These are phyloP conservation scores for Paramyrothecium roridum DNA, from an alignment of 2,329 filamentous ascomycete genomes.

Conservation along the genomic window DNA sequence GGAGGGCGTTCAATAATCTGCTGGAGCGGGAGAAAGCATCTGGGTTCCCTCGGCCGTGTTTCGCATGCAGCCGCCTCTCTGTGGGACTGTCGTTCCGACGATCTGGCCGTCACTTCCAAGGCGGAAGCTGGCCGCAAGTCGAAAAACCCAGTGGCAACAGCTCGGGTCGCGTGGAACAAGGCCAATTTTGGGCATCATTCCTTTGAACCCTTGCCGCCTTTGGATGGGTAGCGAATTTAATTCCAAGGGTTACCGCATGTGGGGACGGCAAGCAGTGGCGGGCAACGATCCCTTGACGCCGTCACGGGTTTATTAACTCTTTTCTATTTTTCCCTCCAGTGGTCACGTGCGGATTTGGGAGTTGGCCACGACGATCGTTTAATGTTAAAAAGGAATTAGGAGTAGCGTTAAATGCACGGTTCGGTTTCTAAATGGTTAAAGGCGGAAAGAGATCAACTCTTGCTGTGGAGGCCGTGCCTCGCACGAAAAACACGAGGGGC, in stretches of 20 bases:
- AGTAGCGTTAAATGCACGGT: too few relatives aligned
- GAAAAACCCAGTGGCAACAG: not conserved
- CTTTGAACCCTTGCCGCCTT: not conserved
- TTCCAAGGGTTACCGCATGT: not conserved
- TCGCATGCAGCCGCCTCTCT: not conserved
- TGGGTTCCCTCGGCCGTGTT: not conserved
- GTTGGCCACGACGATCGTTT: too few relatives aligned
- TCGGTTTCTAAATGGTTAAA: too few relatives aligned
- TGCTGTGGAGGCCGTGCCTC: too few relatives aligned
- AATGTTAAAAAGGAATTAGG: too few relatives aligned
- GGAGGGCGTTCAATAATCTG: not conserved
- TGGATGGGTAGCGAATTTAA: not conserved
- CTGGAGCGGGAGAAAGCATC: not conserved
- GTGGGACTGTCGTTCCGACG: not conserved
- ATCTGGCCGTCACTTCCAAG: not conserved
- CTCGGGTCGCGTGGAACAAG: not conserved
- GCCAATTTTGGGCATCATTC: too few relatives aligned
- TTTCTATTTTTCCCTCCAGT: not conserved
- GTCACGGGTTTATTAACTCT: not conserved
- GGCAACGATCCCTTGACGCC: not conserved
- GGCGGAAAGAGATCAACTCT: too few relatives aligned
- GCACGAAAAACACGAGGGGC: too few relatives aligned
- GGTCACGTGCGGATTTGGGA: too few relatives aligned
- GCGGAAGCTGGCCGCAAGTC: not conserved
- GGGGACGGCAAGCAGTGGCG: not conserved